Conservation (phyloP, 1,139 yeast genomes). For the Yamadazyma pseudoaaseri region DNA sequence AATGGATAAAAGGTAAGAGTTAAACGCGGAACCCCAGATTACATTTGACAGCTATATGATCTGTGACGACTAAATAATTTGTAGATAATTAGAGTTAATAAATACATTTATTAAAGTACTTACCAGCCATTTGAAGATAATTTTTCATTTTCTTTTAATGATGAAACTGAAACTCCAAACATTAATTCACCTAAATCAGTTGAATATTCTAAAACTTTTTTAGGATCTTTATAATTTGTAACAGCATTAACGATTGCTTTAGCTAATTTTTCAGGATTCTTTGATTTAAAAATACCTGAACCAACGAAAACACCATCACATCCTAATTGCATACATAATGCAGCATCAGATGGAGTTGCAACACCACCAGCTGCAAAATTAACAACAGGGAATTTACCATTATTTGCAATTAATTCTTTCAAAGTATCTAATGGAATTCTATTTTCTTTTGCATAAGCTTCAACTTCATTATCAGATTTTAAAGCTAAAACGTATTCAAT, state of each 20-base stretch:
- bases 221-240: slow-evolving; percentile 68
- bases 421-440: slow-evolving; percentile 62
- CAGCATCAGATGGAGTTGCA: slow-evolving; percentile 89
- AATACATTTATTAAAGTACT: no score
- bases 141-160: slow-evolving; percentile 47
- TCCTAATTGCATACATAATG: slow-evolving; percentile 87
- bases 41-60: no score
- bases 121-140: slow-evolving; percentile 57
- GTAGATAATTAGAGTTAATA: no score
- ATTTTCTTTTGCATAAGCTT: slow-evolving; percentile 52
- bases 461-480: slow-evolving; percentile 45
- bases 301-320: slow-evolving; percentile 91
- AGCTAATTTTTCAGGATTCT: slow-evolving; percentile 74
- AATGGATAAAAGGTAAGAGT: not conserved
- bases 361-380: slow-evolving; percentile 92
- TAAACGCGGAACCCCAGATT: no score
- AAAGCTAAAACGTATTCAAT: slow-evolving; percentile 46
- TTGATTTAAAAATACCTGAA: slow-evolving; percentile 81
- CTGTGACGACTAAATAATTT: no score
- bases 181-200: slow-evolving; percentile 76
- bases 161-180: slow-evolving; percentile 64
- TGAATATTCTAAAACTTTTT: slow-evolving; percentile 64
- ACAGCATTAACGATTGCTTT: slow-evolving; percentile 81
- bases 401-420: slow-evolving; percentile 47
- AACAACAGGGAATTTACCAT: slow-evolving; percentile 76